Conservation (phyloP, 495 filamentous ascomycete genomes). For the Xylaria palmicola region DNA sequence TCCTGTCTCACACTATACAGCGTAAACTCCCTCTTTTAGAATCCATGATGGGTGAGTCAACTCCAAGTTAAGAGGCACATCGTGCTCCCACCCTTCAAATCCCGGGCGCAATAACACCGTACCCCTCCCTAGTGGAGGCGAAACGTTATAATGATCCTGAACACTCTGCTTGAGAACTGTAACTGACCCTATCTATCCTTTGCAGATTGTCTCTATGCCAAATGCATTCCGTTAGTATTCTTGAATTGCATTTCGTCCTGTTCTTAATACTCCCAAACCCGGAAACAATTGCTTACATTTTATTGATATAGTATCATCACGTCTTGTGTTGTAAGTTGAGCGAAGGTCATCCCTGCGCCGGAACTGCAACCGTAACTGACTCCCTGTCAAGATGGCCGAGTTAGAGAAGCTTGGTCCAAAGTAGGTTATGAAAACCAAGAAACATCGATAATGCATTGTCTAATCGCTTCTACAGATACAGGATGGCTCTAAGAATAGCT, state of each 20-base stretch:
- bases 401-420: slow-evolving; percentile 88
- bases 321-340: slow-evolving; percentile 56
- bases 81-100: background rate
- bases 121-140: too few relatives aligned
- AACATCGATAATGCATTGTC: background rate
- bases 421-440: slow-evolving; percentile 33
- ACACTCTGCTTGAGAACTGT: too few relatives aligned
- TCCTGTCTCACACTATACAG: slow-evolving; percentile 86
- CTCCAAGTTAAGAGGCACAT: background rate
- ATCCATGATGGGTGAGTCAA: slow-evolving; percentile 51
- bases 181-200: slow-evolving; percentile 2
- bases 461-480: slow-evolving; percentile 38
- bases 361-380: background rate
- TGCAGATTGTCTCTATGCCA: slow-evolving; percentile 68
- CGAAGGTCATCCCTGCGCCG: background rate
- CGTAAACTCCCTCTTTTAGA: slow-evolving; percentile 85
- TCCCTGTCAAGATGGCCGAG: slow-evolving; percentile 56
- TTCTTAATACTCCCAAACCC: background rate
- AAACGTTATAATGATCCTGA: too few relatives aligned
- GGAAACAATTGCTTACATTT: background rate
- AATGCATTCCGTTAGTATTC: slow-evolving; percentile 50
- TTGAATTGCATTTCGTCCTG: background rate
- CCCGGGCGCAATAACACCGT: too few relatives aligned
- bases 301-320: slow-evolving; percentile 55
- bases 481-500: slow-evolving; percentile 87